A percentile compares a stretch with the other conserved stretches of the same genome.
Conservation (phyloP, 2,329 filamentous ascomycete species). For the Botryotinia narcissicola region DNA sequence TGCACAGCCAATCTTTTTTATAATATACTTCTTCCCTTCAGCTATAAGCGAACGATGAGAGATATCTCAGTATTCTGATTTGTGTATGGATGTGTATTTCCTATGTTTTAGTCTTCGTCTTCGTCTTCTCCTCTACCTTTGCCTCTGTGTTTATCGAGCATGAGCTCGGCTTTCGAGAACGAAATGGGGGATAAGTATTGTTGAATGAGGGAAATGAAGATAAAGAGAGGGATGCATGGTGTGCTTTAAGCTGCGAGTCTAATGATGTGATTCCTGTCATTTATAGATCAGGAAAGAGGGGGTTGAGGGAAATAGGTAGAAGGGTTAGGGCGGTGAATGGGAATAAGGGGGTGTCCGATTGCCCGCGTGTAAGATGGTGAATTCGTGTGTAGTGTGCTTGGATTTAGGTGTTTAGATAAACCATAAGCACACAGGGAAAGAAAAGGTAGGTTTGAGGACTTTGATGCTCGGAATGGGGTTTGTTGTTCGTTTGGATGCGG, state of each 20-base stretch:
- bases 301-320: not conserved
- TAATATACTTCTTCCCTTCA: not conserved
- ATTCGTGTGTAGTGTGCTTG: not conserved
- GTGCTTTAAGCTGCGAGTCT: not conserved
- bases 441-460: no score
- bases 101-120: not conserved
- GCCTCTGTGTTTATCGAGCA: not conserved
- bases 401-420: not conserved
- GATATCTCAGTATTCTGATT: not conserved
- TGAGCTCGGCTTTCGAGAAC: not conserved
- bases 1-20: not conserved
- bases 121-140: not conserved
- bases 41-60: not conserved
- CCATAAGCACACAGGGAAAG: no score
- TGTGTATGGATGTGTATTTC: not conserved
- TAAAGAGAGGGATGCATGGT: not conserved
- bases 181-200: not conserved
- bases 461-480: no score
- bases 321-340: no score
- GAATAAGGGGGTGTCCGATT: not conserved
- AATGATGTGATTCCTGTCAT: not conserved
- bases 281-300: not conserved
- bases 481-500: no score
- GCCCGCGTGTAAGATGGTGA: no score
- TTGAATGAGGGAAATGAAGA: not conserved